phyloP scores from a whole-genome alignment of 1,284 basidiomycete genomes.

The Irpex sp. region DNA sequence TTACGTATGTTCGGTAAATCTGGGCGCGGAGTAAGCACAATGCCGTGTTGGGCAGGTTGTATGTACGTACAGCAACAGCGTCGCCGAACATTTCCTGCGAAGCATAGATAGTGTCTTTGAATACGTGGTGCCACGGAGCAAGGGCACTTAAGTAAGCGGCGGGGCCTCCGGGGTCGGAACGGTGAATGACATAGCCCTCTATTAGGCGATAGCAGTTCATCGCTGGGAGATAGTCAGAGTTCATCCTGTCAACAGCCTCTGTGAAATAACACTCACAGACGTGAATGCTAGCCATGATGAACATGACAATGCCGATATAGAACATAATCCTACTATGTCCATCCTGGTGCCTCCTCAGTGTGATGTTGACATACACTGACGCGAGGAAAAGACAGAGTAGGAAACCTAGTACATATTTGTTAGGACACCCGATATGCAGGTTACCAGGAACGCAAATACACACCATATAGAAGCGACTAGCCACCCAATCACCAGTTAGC shows the following conservation, averaged over 20 bases:
- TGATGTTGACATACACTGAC: conserved; percentile 13
- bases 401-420: conserved; percentile 6
- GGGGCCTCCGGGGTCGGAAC: conserved; percentile 21
- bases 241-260: background rate
- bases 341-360: conserved; percentile 12
- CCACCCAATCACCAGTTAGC: background rate
- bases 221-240: conserved; percentile 10
- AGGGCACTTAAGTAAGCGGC: conserved; percentile 24
- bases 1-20: conserved; percentile 30
- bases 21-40: conserved; percentile 7
- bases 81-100: conserved; percentile 29
- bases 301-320: conserved; percentile 11
- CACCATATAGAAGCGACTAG: conserved; percentile 8
- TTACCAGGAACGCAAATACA: background rate
- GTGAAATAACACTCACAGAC: conserved; percentile 4
- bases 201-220: conserved; percentile 28
- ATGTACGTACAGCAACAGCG: conserved; percentile 22
- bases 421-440: background rate
- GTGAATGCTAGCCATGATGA: conserved; percentile 13
- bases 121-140: conserved; percentile 27
- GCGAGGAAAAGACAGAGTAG: conserved; percentile 13
- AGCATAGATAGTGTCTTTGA: conserved; percentile 26
- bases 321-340: conserved; percentile 16
- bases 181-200: conserved; percentile 24
- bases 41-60: background rate